Conservation (phyloP, 129 eudicot species). For the Chrysanthemum makinoi region DNA sequence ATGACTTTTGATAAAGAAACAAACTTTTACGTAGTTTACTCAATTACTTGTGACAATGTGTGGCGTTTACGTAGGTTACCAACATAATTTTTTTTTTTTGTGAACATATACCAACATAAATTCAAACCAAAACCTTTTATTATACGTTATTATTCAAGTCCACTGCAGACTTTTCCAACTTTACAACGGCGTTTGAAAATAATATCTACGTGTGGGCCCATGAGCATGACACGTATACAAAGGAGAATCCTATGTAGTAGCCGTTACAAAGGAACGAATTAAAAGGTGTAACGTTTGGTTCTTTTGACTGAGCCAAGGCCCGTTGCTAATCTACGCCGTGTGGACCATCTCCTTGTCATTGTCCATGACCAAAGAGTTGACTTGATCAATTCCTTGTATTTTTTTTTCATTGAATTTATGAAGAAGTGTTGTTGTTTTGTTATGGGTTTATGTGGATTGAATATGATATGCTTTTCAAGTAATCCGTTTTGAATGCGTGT, state of each 20-base stretch:
- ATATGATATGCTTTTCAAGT: too few species aligned
- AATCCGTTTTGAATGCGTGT: too few species aligned
- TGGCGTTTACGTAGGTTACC: too few species aligned
- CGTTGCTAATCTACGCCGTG: conserved; percentile 26
- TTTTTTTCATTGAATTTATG: too few species aligned
- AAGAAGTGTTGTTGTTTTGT: too few species aligned
- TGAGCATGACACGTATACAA: conserved; percentile 11
- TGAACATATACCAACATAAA: too few species aligned
- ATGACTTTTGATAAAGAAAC: too few species aligned
- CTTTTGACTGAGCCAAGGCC: not conserved
- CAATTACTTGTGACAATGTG: too few species aligned
- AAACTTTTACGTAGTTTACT: too few species aligned
- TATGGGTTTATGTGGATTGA: too few species aligned
- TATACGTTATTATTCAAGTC: not conserved
- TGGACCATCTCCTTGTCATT: conserved; percentile 20
- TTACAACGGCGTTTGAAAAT: conserved; percentile 14
- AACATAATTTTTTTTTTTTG: too few species aligned
- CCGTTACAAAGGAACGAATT: conserved; percentile 17
- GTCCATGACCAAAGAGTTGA: conserved; percentile 19
- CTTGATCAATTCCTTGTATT: conserved; percentile 26
- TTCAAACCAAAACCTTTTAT: not conserved
- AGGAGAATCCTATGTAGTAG: conserved; percentile 28
- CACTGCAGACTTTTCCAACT: conserved; percentile 1
- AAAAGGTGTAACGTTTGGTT: not conserved
- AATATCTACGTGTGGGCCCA: conserved; percentile 16